Evolutionary conservation across 2,329 filamentous ascomycete genomes (phyloP).

Genomic region (Penicillium sp.): DNA sequence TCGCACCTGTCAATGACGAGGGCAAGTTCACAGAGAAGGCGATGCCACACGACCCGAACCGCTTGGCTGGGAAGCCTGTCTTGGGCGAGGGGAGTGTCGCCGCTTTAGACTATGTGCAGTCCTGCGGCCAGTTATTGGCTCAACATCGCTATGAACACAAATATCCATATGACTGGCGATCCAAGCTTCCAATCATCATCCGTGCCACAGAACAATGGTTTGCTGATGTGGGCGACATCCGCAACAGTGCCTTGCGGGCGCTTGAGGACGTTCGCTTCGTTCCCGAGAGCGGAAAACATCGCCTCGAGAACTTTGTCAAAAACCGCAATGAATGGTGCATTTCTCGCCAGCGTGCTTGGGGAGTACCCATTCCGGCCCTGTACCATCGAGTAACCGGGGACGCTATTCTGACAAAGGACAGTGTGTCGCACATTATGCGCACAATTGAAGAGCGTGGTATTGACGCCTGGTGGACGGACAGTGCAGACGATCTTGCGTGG

Average conservation of each 20-base stretch:
- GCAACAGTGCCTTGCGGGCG: constrained; percentile 62
- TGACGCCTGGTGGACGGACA: constrained; percentile 93
- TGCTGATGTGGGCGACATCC: constrained; percentile 80
- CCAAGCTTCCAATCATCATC: constrained; percentile 85
- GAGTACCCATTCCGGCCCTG: constrained; percentile 87
- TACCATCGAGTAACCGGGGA: constrained; percentile 64
- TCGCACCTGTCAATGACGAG: constrained; percentile 75
- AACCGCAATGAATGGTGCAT: constrained; percentile 96
- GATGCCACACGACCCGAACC: constrained; percentile 61
- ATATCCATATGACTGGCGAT: constrained; percentile 97
- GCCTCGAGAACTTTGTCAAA: constrained; percentile 78
- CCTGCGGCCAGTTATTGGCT: constrained; percentile 57
- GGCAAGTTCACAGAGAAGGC: constrained; percentile 77
- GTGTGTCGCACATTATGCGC: constrained; percentile 75
- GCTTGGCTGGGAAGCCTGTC: constrained; percentile 66
- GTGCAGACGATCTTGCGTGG: constrained; percentile 69
- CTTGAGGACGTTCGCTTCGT: constrained; percentile 70
- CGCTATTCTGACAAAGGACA: constrained; percentile 71
- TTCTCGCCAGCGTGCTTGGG: constrained; percentile 91
- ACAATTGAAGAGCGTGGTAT: constrained; percentile 71
- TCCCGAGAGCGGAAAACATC: constrained; percentile 64
- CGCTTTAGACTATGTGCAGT: constrained; percentile 63
- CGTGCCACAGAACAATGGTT: constrained; percentile 97
- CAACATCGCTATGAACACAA: constrained; percentile 75
- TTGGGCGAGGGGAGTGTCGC: constrained; percentile 62